Evolutionary conservation across 768 basidiomycete genomes (phyloP).

Genomic region (Auriscalpium microsporum): DNA sequence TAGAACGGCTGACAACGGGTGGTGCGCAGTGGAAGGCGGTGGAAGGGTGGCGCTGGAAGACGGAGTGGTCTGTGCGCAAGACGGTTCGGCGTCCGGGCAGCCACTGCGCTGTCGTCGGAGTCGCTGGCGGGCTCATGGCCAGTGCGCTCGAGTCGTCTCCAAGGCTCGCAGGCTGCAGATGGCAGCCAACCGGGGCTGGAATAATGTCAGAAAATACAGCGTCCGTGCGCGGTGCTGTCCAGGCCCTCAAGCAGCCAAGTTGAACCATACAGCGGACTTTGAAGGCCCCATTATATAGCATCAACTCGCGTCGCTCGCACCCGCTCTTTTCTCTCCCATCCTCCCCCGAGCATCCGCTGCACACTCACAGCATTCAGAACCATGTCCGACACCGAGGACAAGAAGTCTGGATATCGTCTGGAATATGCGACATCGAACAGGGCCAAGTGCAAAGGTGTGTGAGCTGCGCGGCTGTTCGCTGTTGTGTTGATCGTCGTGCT

Average conservation of each 20-base stretch:
- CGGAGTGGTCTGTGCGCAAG: not conserved
- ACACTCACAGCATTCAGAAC: not conserved
- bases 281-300: slow-evolving; percentile 19
- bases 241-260: slow-evolving; percentile 4
- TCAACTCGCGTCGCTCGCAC: slow-evolving; percentile 12
- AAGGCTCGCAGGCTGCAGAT: not conserved
- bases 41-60: no score
- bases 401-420: slow-evolving; percentile 62
- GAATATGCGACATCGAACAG: slow-evolving; percentile 65
- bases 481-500: slow-evolving; percentile 17
- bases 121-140: not conserved
- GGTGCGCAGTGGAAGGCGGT: no score
- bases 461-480: slow-evolving; percentile 14
- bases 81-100: not conserved
- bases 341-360: slow-evolving; percentile 1
- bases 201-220: not conserved
- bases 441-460: slow-evolving; percentile 72
- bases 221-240: not conserved
- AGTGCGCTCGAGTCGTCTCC: not conserved
- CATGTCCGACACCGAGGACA: slow-evolving; percentile 34
- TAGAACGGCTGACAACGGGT: no score
- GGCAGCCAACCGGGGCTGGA: not conserved
- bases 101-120: not conserved
- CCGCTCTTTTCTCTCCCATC: slow-evolving; percentile 17
- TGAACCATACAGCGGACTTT: slow-evolving; percentile 26